phyloP scores from a whole-genome alignment of 805 yeast genomes.

The Candida awuae region DNA sequence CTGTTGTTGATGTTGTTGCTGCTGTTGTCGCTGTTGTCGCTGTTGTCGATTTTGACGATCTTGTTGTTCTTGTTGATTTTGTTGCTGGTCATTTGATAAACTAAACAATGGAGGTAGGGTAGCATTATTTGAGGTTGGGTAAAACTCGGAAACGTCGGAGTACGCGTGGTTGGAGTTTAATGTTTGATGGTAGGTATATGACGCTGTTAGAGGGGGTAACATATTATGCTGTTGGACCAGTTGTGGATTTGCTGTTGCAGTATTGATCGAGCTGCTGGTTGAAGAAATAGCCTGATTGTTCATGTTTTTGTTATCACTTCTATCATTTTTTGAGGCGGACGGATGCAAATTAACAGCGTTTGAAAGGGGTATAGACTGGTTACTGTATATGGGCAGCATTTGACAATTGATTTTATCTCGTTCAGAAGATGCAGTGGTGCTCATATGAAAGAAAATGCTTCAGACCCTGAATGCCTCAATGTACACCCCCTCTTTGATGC shows the following conservation, averaged over 20 bases:
- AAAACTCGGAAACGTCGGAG: background rate
- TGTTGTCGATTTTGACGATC: background rate
- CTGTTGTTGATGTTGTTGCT: background rate
- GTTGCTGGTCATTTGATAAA: background rate
- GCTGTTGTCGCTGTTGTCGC: background rate
- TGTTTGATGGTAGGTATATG: too few species aligned
- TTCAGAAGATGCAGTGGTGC: too few species aligned
- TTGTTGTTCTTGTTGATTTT: constrained; percentile 1
- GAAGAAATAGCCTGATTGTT: too few species aligned
- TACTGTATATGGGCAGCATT: background rate
- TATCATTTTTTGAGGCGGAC: too few species aligned
- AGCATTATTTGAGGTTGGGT: background rate
- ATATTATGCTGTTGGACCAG: too few species aligned
- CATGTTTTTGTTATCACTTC: too few species aligned
- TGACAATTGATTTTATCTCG: too few species aligned
- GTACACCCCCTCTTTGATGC: too few species aligned
- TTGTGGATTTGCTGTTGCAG: background rate
- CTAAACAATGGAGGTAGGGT: constrained; percentile 1
- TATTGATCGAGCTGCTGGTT: too few species aligned
- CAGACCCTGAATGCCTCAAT: too few species aligned
- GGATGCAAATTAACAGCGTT: constrained; percentile 7
- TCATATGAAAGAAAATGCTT: too few species aligned
- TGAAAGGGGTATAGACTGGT: constrained; percentile 3
- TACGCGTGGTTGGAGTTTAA: too few species aligned
- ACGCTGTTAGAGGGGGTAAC: constrained; percentile 1